Evolutionary conservation across 2,329 filamentous ascomycete species (phyloP).

Genomic region (Fusarium sambucinum): DNA sequence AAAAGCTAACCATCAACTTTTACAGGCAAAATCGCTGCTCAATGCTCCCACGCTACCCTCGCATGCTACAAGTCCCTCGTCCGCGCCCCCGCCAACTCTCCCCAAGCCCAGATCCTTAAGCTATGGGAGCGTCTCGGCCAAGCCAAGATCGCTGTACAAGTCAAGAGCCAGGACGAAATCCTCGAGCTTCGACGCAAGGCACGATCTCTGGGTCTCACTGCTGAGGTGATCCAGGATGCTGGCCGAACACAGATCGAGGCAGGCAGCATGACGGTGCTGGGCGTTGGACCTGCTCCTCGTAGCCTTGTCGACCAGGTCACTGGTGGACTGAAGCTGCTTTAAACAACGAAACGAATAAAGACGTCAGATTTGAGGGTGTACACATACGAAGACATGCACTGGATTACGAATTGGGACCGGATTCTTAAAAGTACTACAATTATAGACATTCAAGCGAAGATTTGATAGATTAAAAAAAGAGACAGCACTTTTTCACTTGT

Average conservation of each 20-base stretch:
- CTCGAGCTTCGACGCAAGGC: constrained; percentile 81
- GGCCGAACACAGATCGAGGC: constrained; percentile 96
- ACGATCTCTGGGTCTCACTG: constrained; percentile 84
- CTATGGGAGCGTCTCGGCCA: constrained; percentile 90
- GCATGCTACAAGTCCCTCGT: constrained; percentile 93
- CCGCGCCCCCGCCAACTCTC: constrained; percentile 64
- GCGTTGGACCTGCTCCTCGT: constrained; percentile 84
- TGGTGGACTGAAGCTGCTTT: constrained; percentile 85
- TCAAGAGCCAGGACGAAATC: constrained; percentile 87
- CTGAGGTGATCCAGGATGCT: constrained; percentile 93
- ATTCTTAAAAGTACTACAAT: constrained; percentile 27
- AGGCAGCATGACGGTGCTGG: constrained; percentile 91
- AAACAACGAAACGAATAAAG: constrained; percentile 44
- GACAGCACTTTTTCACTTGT: constrained; percentile 3
- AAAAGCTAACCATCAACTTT: neutral
- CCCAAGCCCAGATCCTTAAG: constrained; percentile 73
- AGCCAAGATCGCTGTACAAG: constrained; percentile 92
- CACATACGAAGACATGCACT: constrained; percentile 5
- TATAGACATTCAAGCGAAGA: constrained; percentile 25
- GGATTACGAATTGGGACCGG: constrained; percentile 27
- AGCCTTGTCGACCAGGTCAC: constrained; percentile 89
- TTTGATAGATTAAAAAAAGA: constrained; percentile 25
- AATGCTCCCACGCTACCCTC: constrained; percentile 95
- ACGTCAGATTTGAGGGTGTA: constrained; percentile 1
- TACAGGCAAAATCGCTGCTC: constrained; percentile 94